Evolutionary conservation across 192 early-diverging fungal species (phyloP).

Genomic region (Rhizophagus sp.): DNA sequence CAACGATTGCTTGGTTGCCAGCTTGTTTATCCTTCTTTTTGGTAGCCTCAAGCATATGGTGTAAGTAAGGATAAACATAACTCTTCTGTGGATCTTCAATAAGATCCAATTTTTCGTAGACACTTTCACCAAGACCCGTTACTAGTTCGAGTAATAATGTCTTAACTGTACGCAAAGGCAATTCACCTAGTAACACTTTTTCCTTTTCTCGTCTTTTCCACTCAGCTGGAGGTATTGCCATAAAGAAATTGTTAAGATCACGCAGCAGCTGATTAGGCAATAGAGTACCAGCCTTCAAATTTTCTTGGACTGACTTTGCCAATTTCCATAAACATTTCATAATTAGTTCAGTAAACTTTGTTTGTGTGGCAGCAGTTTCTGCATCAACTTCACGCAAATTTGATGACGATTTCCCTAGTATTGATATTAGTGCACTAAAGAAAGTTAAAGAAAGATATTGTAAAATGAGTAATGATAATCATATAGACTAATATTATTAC

Average conservation of each 20-base stretch:
- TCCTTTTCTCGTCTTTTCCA: constrained; percentile 85
- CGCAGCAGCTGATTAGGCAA: constrained; percentile 67
- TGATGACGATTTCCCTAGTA: constrained; percentile 63
- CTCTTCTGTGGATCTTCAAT: constrained; percentile 66
- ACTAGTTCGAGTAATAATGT: constrained; percentile 83
- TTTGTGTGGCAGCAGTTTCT: constrained; percentile 48
- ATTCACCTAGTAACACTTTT: constrained; percentile 77
- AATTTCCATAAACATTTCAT: constrained; percentile 99
- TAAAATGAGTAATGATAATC: background rate
- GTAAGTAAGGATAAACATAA: constrained; percentile 65
- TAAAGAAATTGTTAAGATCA: constrained; percentile 83
- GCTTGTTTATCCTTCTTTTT: constrained; percentile 37
- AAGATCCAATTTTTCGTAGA: constrained; percentile 59
- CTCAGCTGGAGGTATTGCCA: constrained; percentile 74
- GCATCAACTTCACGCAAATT: constrained; percentile 54
- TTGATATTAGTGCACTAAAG: constrained; percentile 69
- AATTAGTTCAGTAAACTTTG: constrained; percentile 82
- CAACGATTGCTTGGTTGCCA: background rate
- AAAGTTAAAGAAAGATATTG: background rate
- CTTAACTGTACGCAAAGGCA: constrained; percentile 95
- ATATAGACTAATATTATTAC: background rate
- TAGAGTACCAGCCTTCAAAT: constrained; percentile 62
- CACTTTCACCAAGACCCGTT: constrained; percentile 60
- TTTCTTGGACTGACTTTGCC: constrained; percentile 79
- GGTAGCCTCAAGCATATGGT: constrained; percentile 55